phyloP scores from a whole-genome alignment of 169 alveolate species.

The Plasmodium inui region DNA sequence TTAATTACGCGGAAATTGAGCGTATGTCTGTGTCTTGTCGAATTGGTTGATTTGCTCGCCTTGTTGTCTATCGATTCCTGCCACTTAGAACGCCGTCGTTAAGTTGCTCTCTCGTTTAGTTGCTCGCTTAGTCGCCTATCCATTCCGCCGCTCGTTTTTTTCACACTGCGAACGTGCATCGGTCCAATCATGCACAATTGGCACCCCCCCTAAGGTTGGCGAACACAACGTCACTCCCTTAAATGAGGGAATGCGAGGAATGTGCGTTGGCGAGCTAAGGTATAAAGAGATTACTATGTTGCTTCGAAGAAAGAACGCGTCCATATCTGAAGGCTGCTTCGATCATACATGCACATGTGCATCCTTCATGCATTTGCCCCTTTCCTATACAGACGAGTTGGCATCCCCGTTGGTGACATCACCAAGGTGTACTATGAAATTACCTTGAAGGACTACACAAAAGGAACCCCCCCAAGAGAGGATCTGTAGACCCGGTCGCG shows the following conservation, averaged over 20 bases:
- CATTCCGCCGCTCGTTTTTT: neutral
- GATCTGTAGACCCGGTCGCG: neutral
- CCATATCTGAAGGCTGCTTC: neutral
- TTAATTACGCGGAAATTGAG: neutral
- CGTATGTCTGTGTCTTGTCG: neutral
- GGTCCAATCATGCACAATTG: neutral
- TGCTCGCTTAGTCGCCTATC: neutral
- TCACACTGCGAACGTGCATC: neutral
- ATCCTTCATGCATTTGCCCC: neutral
- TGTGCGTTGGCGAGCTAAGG: conserved; percentile 86
- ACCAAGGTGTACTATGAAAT: conserved; percentile 84
- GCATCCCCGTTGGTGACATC: conserved; percentile 79
- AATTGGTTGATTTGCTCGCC: neutral
- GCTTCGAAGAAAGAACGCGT: neutral
- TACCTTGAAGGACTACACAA: conserved; percentile 69
- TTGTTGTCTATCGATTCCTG: neutral
- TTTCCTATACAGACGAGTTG: conserved; percentile 77
- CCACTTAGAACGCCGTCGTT: neutral
- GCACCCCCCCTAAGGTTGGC: conserved; percentile 79
- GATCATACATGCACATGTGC: neutral
- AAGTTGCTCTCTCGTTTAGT: neutral
- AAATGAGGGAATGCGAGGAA: conserved; percentile 80
- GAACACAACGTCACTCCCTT: conserved; percentile 80
- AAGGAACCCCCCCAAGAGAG: conserved; percentile 8
- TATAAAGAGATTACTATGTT: conserved; percentile 6